Conservation (phyloP, 345 rosid genomes). For the Eucalyptus lansdowneana region DNA sequence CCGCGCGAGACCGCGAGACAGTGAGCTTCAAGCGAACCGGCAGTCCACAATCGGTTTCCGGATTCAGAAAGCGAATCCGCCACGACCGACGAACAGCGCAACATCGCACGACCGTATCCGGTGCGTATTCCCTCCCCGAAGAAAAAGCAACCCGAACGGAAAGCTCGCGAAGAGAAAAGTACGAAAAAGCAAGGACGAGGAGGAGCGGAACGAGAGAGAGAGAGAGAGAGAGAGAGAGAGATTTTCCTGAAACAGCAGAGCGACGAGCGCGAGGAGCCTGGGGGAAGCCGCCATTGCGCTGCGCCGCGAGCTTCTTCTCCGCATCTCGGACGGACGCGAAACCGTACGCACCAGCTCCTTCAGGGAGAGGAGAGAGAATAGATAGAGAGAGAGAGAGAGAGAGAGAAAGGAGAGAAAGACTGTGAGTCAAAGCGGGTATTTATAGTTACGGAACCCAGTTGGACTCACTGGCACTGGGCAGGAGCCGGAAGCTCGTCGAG, state of each 20-base stretch:
- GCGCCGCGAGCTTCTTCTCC: background rate
- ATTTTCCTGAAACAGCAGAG: constrained; percentile 28
- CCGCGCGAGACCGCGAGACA: background rate
- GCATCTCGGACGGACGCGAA: background rate
- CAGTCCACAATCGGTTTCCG: background rate
- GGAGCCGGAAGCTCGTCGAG: background rate
- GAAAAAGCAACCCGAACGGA: background rate
- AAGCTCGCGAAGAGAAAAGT: background rate
- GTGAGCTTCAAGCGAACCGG: background rate
- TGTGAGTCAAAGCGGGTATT: background rate
- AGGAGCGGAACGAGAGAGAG: background rate
- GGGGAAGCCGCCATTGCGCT: background rate
- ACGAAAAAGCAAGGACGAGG: background rate
- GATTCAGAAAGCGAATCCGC: background rate
- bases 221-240: background rate
- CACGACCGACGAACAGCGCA: background rate
- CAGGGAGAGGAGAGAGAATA: background rate
- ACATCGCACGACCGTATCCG: background rate
- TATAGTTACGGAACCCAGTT: constrained; percentile 4
- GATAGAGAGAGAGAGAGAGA: background rate
- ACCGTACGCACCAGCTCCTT: background rate
- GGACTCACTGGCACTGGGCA: background rate
- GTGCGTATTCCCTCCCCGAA: background rate
- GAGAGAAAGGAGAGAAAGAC: background rate
- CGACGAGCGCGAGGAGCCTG: constrained; percentile 7